phyloP scores from a whole-genome alignment of 495 filamentous ascomycete genomes.

The Penicillium angulare region DNA sequence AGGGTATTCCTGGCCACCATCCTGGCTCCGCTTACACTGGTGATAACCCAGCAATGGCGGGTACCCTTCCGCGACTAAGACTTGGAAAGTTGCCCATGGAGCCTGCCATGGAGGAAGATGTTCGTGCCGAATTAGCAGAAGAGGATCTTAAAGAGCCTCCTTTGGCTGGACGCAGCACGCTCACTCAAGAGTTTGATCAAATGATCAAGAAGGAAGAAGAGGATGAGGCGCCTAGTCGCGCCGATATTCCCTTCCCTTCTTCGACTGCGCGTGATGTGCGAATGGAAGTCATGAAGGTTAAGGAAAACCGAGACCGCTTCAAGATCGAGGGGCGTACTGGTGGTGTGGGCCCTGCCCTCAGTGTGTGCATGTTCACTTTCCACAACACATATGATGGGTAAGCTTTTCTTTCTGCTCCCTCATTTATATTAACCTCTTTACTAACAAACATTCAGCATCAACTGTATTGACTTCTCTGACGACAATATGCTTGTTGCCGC shows the following conservation, averaged over 20 bases:
- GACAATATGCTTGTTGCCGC: conserved; percentile 81
- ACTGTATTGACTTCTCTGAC: conserved; percentile 89
- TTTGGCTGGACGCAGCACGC: conserved; percentile 55
- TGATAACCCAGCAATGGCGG: conserved; percentile 54
- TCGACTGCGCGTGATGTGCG: conserved; percentile 84
- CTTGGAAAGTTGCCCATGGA: conserved; percentile 83
- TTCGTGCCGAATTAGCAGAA: conserved; percentile 78
- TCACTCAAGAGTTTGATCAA: conserved; percentile 77
- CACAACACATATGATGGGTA: conserved; percentile 92
- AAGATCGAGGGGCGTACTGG: conserved; percentile 76
- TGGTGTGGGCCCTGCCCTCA: conserved; percentile 75
- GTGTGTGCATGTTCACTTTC: conserved; percentile 94
- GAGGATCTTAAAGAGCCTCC: conserved; percentile 73
- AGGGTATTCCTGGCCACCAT: conserved; percentile 90
- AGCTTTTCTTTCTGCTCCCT: conserved; percentile 21
- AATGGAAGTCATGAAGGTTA: conserved; percentile 92
- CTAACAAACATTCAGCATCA: conserved; percentile 59
- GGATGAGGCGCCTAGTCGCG: conserved; percentile 73
- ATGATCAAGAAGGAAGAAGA: conserved; percentile 89
- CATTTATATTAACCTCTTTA: background rate
- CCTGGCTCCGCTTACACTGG: conserved; percentile 79
- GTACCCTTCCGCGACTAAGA: conserved; percentile 57
- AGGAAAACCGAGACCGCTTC: conserved; percentile 88
- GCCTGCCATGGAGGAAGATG: conserved; percentile 69
- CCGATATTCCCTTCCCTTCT: conserved; percentile 79